Conservation (phyloP, 2,329 filamentous ascomycete genomes). For the Neofusicoccum sp. region DNA sequence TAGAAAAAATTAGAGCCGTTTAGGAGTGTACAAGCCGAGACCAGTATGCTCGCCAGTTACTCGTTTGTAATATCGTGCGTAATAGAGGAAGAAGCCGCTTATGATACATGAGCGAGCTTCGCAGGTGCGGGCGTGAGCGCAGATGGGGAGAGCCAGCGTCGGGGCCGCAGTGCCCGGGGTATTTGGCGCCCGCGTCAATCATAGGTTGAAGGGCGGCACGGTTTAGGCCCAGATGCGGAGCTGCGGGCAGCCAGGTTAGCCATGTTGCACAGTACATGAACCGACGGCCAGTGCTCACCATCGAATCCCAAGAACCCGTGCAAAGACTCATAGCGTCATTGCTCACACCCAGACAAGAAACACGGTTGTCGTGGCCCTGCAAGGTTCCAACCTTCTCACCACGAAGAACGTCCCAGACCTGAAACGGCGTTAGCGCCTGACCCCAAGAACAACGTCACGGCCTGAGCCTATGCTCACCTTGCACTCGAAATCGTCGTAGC, state of each 20-base stretch:
- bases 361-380: conserved; percentile 96
- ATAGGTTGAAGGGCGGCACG: neutral
- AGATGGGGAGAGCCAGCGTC: conserved; percentile 17
- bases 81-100: conserved; percentile 7
- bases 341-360: conserved; percentile 97
- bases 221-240: conserved; percentile 53
- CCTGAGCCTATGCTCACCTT: conserved; percentile 64
- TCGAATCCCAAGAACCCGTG: conserved; percentile 98
- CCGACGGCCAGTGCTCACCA: conserved; percentile 63
- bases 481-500: conserved; percentile 99
- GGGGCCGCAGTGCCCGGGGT: conserved; percentile 5
- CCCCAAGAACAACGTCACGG: conserved; percentile 12
- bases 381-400: conserved; percentile 96
- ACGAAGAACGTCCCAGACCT: conserved; percentile 98
- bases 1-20: conserved; percentile 19
- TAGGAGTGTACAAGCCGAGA: conserved; percentile 19
- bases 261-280: neutral
- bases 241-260: conserved; percentile 28
- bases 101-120: conserved; percentile 13
- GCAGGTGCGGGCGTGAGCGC: conserved; percentile 21
- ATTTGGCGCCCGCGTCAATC: conserved; percentile 12
- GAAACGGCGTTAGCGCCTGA: conserved; percentile 23
- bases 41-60: conserved; percentile 18
- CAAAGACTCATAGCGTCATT: conserved; percentile 99
- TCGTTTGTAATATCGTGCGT: conserved; percentile 19